A percentile compares a stretch with the other conserved stretches of the same genome.
Conservation (phyloP, 331 rosid species). For the Rhamnella rubrinervis region DNA sequence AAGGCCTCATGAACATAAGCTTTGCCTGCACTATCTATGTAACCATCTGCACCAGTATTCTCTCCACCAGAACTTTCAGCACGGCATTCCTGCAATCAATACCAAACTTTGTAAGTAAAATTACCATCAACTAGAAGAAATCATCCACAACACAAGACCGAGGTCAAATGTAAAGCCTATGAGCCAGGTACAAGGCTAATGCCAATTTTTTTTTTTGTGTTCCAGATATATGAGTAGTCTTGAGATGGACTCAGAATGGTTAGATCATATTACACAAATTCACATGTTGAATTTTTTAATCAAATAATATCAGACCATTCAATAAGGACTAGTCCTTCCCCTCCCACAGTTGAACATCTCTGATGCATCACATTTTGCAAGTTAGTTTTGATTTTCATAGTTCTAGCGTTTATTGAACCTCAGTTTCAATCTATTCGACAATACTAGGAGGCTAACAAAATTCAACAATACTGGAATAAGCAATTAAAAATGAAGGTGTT, state of each 20-base stretch:
- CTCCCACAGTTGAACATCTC: not conserved
- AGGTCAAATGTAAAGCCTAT: not conserved
- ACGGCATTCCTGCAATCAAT: constrained; percentile 56
- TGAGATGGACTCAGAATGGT: not conserved
- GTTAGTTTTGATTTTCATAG: not conserved
- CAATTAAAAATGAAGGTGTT: constrained; percentile 3
- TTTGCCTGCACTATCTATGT: constrained; percentile 51
- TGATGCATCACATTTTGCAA: not conserved
- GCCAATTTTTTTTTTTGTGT: not conserved
- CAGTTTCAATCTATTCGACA: not conserved
- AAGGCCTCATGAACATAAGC: constrained; percentile 76
- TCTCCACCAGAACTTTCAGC: constrained; percentile 49
- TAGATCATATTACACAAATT: not conserved
- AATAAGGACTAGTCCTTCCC: not conserved
- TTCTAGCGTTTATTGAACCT: not conserved
- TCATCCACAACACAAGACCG: constrained; percentile 2
- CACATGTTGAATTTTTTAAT: not conserved
- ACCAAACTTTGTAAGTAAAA: constrained; percentile 24
- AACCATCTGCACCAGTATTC: constrained; percentile 36
- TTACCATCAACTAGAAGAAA: constrained; percentile 23
- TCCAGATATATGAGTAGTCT: not conserved
- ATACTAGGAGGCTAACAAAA: not conserved
- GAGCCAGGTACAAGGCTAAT: not conserved
- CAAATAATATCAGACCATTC: not conserved
- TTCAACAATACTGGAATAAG: not conserved